Evolutionary conservation across 768 basidiomycete genomes (phyloP).

Genomic region (Royoungia palumana): DNA sequence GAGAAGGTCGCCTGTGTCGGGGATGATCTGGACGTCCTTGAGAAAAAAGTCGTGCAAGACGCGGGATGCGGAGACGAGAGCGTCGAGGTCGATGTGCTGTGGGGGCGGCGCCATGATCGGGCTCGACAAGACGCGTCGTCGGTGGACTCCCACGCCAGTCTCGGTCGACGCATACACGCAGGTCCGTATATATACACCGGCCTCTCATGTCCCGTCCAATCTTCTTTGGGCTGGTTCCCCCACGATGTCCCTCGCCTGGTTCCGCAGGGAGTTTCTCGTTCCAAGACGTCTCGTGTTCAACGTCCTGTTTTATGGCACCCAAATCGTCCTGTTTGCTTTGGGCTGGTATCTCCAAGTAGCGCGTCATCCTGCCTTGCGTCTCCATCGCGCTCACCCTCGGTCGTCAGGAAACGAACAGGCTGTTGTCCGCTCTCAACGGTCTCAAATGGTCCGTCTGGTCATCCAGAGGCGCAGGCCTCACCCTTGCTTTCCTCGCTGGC

Average conservation of each 20-base stretch:
- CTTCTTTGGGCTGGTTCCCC: too few relatives aligned
- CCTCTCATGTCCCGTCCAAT: too few relatives aligned
- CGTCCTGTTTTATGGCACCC: conserved; percentile 75
- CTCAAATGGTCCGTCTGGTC: conserved; percentile 85
- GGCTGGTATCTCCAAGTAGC: conserved; percentile 90
- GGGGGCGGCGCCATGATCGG: conserved; percentile 20
- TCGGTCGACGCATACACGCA: too few relatives aligned
- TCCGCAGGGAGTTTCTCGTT: conserved; percentile 64
- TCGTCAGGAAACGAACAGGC: conserved; percentile 53
- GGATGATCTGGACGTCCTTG: conserved; percentile 72
- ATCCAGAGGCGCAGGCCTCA: conserved; percentile 89
- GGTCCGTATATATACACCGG: too few relatives aligned
- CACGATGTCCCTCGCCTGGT: conserved; percentile 43
- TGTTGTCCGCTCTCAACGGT: conserved; percentile 71
- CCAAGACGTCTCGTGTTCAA: conserved; percentile 69
- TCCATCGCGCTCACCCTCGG: conserved; percentile 1
- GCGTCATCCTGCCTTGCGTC: neutral
- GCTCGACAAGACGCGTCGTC: neutral
- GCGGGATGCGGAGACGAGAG: conserved; percentile 63
- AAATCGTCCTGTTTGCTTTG: conserved; percentile 70
- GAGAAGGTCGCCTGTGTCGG: conserved; percentile 65
- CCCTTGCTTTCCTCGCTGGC: conserved; percentile 82
- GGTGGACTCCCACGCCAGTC: too few relatives aligned
- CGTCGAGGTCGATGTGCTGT: conserved; percentile 49
- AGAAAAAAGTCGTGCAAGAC: conserved; percentile 65